Evolutionary conservation across 805 yeast genomes (phyloP).

Genomic region (Starmera quercuum): DNA sequence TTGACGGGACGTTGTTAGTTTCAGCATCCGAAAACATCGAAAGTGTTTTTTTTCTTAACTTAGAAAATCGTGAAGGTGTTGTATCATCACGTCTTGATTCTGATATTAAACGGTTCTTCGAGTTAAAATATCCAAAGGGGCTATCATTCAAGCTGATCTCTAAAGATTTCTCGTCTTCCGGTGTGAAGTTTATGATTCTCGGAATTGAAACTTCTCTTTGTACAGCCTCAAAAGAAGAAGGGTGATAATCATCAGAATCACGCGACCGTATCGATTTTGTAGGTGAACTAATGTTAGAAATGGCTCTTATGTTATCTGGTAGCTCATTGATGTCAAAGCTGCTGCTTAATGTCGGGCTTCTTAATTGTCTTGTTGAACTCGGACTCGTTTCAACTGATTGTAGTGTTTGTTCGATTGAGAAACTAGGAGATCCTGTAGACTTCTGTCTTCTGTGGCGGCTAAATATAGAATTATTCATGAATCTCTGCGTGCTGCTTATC

Average conservation of each 20-base stretch:
- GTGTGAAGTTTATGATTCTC: no score
- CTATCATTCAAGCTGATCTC: no score
- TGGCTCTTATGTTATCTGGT: neutral
- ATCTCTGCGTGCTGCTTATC: no score
- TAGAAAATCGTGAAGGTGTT: neutral
- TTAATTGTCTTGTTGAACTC: neutral
- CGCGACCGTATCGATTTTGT: neutral
- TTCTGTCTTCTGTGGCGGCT: neutral
- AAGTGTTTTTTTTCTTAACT: neutral
- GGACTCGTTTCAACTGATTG: neutral
- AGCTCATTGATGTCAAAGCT: neutral
- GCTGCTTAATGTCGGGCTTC: neutral
- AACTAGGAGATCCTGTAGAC: no score
- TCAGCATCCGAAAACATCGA: slow-evolving; percentile 1
- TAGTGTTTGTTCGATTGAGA: neutral
- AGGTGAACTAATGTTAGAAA: neutral
- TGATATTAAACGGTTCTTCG: no score
- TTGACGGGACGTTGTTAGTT: slow-evolving; percentile 86
- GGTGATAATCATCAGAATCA: neutral
- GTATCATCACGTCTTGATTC: no score
- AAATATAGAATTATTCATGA: no score
- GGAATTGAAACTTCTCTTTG: no score
- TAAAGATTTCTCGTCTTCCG: no score
- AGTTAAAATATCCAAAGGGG: no score
- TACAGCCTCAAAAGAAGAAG: no score